These are phyloP conservation scores for Phytophthora cajani DNA, from an alignment of 352 stramenopile species.

Conservation along the genomic window DNA sequence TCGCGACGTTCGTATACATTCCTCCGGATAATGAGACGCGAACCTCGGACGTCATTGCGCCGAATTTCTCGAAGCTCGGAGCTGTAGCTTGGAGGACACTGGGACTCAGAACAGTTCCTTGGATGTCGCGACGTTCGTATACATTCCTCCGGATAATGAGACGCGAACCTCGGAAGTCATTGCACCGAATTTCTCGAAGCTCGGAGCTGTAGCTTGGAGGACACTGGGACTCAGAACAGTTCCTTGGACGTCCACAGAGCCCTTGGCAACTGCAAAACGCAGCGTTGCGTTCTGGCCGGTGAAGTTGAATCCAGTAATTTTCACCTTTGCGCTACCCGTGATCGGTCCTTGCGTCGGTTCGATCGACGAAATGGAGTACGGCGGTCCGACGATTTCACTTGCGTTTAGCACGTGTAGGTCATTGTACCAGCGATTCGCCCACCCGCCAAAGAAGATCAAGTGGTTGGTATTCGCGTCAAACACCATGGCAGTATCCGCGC, in stretches of 20 bases:
- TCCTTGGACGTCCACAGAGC: conserved; percentile 92
- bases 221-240: conserved; percentile 85
- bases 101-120: conserved; percentile 86
- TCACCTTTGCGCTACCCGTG: conserved; percentile 92
- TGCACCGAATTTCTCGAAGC: conserved; percentile 95
- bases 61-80: conserved; percentile 96
- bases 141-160: conserved; percentile 89
- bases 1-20: conserved; percentile 92
- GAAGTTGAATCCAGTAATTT: conserved; percentile 94
- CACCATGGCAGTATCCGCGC: conserved; percentile 93
- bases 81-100: conserved; percentile 89
- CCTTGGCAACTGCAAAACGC: conserved; percentile 94
- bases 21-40: conserved; percentile 91
- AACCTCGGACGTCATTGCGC: conserved; percentile 86
- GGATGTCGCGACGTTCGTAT: conserved; percentile 95
- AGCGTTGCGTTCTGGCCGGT: conserved; percentile 83
- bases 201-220: conserved; percentile 92
- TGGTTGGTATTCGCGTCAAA: conserved; percentile 92
- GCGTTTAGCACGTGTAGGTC: conserved; percentile 94
- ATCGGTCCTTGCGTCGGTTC: conserved; percentile 93
- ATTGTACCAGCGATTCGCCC: conserved; percentile 96
- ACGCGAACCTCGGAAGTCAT: conserved; percentile 90
- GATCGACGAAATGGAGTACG: conserved; percentile 94
- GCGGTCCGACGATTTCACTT: conserved; percentile 94
- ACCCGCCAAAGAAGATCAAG: conserved; percentile 96